These are phyloP conservation scores for Heliocybe sulcata DNA, from an alignment of 1,284 basidiomycete species.

Conservation along the genomic window DNA sequence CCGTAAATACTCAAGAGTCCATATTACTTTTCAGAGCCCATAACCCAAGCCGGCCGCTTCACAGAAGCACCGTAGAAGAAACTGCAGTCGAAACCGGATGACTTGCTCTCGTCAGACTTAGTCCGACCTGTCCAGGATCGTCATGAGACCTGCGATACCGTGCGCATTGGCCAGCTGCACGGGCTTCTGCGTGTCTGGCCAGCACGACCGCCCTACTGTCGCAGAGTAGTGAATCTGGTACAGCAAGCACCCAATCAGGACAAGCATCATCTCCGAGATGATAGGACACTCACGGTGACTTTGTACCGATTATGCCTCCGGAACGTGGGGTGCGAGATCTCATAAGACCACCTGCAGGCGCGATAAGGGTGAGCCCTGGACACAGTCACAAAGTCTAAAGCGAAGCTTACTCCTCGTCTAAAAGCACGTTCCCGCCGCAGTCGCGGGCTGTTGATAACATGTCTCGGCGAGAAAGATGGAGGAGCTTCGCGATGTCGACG, in stretches of 20 bases:
- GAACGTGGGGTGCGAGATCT: conserved; percentile 21
- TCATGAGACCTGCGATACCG: conserved; percentile 27
- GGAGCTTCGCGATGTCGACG: conserved; percentile 25
- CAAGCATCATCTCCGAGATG: conserved; percentile 1
- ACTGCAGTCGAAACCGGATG: too few species aligned
- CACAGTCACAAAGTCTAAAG: not conserved
- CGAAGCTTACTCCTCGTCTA: conserved; percentile 24
- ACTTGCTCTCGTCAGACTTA: not conserved
- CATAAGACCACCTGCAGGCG: conserved; percentile 25
- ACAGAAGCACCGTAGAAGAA: too few species aligned
- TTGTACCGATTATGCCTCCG: conserved; percentile 24
- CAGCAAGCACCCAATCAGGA: not conserved
- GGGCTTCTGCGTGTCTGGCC: conserved; percentile 26
- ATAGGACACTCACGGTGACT: conserved; percentile 17
- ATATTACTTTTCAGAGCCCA: not conserved
- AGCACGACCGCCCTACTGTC: conserved; percentile 24
- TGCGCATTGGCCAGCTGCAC: conserved; percentile 24
- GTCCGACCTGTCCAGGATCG: conserved; percentile 23
- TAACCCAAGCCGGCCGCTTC: not conserved
- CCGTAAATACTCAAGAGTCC: not conserved
- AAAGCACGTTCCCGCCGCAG: conserved; percentile 27
- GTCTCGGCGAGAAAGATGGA: conserved; percentile 23
- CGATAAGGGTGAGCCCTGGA: conserved; percentile 9
- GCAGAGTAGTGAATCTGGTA: conserved; percentile 24
- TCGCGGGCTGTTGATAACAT: conserved; percentile 22